A percentile compares a stretch with the other conserved stretches of the same genome.
These are phyloP conservation scores for Cyclotella baltica DNA, from an alignment of 108 stramenopile species.

Conservation along the genomic window DNA sequence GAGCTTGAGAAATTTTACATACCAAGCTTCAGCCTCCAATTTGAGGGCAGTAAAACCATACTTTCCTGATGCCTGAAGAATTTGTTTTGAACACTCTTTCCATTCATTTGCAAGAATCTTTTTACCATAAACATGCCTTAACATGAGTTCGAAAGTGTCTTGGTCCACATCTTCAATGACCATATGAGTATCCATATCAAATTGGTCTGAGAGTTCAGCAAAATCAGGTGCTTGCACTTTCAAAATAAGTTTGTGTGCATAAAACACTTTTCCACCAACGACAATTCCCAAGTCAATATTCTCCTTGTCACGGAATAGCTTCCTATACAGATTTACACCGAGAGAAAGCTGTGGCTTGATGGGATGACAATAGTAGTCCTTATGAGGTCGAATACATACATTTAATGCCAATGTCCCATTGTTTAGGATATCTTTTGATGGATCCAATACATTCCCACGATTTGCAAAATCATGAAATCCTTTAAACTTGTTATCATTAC, in stretches of 20 bases:
- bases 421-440: not conserved
- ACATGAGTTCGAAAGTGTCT: not conserved
- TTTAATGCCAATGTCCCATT: not conserved
- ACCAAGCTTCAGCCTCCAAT: slow-evolving; percentile 1
- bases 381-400: not conserved
- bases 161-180: not conserved
- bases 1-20: not conserved
- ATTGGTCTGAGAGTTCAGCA: slow-evolving; percentile 6
- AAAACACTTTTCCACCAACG: not conserved
- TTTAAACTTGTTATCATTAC: no score
- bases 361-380: not conserved
- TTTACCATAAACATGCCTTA: slow-evolving; percentile 11
- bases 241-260: slow-evolving; percentile 7
- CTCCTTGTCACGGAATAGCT: slow-evolving; percentile 1
- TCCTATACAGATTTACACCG: not conserved
- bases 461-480: not conserved
- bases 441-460: not conserved
- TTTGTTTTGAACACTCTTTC: not conserved
- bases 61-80: not conserved
- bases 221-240: not conserved
- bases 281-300: not conserved
- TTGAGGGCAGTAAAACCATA: no score
- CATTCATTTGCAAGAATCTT: not conserved
- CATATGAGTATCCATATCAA: not conserved
- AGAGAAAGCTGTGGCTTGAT: not conserved